Conservation (phyloP, 805 yeast genomes). For the Tetrapisispora arboricola region DNA sequence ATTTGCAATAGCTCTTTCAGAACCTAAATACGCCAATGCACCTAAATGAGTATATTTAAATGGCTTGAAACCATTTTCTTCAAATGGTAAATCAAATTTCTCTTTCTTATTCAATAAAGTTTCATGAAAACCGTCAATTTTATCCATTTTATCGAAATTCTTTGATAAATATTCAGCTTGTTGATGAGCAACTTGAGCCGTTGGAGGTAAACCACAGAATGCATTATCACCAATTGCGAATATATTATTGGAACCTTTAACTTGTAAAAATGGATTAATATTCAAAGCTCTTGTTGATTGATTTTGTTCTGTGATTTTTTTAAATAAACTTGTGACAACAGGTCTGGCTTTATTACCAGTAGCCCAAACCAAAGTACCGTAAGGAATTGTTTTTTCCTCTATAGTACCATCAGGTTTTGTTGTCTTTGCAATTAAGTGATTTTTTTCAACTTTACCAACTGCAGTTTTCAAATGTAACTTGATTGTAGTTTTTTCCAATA, state of each 20-base stretch:
- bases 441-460: conserved; percentile 75
- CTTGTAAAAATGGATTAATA: conserved; percentile 67
- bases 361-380: conserved; percentile 93
- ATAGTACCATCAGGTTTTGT: conserved; percentile 64
- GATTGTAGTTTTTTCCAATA: conserved; percentile 43
- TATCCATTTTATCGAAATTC: conserved; percentile 51
- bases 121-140: conserved; percentile 31
- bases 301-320: conserved; percentile 67
- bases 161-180: conserved; percentile 75
- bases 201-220: conserved; percentile 79
- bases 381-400: conserved; percentile 53
- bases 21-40: conserved; percentile 85
- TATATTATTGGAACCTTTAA: conserved; percentile 73
- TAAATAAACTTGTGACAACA: conserved; percentile 54
- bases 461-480: conserved; percentile 75
- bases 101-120: conserved; percentile 26
- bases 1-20: conserved; percentile 91
- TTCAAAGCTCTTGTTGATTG: conserved; percentile 80
- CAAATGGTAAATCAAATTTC: conserved; percentile 33
- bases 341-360: conserved; percentile 89
- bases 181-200: conserved; percentile 96
- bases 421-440: conserved; percentile 59
- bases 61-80: conserved; percentile 44
- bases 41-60: conserved; percentile 84
- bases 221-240: conserved; percentile 94